These are phyloP conservation scores for Psilocybe cubensis DNA, from an alignment of 768 basidiomycete genomes.

Conservation along the genomic window DNA sequence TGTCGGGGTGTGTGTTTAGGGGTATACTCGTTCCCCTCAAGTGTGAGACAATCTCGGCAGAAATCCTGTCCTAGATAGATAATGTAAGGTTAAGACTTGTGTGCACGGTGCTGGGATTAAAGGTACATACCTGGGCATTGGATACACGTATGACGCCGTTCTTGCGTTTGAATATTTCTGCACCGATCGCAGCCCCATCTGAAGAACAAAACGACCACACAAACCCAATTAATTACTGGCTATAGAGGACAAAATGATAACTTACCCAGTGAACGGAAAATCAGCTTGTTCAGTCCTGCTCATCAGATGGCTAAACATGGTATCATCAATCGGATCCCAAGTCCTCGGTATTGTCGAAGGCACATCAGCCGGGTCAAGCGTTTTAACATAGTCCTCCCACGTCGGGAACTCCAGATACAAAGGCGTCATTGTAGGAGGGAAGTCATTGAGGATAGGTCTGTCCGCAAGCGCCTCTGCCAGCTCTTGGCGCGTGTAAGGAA, in stretches of 20 bases:
- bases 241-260: background rate
- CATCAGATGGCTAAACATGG: background rate
- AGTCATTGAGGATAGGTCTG: background rate
- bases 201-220: too few species aligned
- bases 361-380: background rate
- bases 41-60: background rate
- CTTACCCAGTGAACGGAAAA: background rate
- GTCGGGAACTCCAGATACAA: background rate
- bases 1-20: background rate
- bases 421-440: background rate
- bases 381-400: background rate
- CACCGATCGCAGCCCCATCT: background rate
- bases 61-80: background rate
- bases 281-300: background rate
- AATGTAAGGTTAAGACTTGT: background rate
- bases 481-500: background rate
- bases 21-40: background rate
- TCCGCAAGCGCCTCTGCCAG: background rate
- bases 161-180: background rate
- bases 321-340: constrained; percentile 4
- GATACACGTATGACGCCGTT: background rate
- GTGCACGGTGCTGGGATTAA: background rate
- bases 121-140: background rate
- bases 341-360: constrained; percentile 7
- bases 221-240: too few species aligned